Percentiles rank a stretch among this genome's conserved stretches.
phyloP scores from a whole-genome alignment of 306 rosid genomes.

The Castanea crenata region DNA sequence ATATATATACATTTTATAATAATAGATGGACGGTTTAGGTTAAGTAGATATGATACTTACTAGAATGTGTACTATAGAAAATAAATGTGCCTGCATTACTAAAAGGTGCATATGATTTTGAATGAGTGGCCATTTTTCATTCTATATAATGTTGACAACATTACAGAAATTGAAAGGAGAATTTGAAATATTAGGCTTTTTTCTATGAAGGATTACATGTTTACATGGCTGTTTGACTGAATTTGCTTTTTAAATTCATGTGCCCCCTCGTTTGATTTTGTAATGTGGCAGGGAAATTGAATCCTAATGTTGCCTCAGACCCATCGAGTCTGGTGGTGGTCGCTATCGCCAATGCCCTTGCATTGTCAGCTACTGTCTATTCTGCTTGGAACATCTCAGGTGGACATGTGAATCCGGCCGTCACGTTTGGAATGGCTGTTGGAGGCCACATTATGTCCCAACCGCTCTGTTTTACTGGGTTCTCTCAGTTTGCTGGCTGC shows the following conservation, averaged over 20 bases:
- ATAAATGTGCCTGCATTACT: no score
- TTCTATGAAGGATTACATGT: not conserved
- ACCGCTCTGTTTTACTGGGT: constrained; percentile 79
- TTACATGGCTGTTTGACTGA: not conserved
- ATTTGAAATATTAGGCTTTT: no score
- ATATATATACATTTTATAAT: no score
- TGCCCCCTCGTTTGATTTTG: not conserved
- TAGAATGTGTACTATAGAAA: rapidly evolving
- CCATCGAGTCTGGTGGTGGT: constrained; percentile 52
- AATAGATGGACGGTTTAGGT: no score
- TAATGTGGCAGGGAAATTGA: constrained; percentile 52
- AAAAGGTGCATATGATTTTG: no score
- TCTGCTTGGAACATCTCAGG: constrained; percentile 63
- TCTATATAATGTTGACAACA: no score
- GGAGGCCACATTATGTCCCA: constrained; percentile 76
- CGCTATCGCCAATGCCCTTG: constrained; percentile 58
- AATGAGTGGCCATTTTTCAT: no score
- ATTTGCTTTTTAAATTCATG: not conserved
- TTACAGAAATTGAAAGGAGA: no score
- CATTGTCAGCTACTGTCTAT: constrained; percentile 51
- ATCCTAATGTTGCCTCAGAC: constrained; percentile 58
- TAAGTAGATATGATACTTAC: no score
- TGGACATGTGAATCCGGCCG: constrained; percentile 87
- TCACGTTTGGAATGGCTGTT: constrained; percentile 75
- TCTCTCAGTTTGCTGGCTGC: constrained; percentile 77